phyloP scores from a whole-genome alignment of 345 rosid genomes.

The Moricandia arvensis region DNA sequence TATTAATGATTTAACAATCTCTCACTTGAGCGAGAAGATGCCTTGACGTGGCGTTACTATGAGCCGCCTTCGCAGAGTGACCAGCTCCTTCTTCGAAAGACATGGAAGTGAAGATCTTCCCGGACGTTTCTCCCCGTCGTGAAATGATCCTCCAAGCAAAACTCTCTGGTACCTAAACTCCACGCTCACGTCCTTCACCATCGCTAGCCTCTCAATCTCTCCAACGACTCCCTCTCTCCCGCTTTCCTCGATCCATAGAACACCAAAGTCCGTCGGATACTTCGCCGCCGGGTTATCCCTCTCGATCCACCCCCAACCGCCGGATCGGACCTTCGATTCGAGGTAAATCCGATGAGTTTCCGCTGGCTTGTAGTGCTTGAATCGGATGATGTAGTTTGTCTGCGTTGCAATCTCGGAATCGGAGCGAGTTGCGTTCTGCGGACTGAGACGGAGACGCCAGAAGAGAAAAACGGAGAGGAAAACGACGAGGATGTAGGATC shows the following conservation, averaged over 20 bases:
- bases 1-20: neutral
- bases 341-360: slow-evolving; percentile 54
- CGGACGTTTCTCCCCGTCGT: slow-evolving; percentile 67
- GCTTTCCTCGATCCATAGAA: slow-evolving; percentile 57
- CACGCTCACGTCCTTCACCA: slow-evolving; percentile 77
- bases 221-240: slow-evolving; percentile 44
- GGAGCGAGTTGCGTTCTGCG: neutral
- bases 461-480: neutral
- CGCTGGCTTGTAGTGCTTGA: slow-evolving; percentile 51
- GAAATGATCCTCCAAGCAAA: slow-evolving; percentile 37
- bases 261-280: slow-evolving; percentile 65
- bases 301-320: neutral
- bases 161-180: slow-evolving; percentile 64
- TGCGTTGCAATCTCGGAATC: neutral
- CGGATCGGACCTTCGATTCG: slow-evolving; percentile 35
- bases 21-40: slow-evolving; percentile 71
- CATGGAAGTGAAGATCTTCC: slow-evolving; percentile 87
- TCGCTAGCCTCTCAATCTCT: slow-evolving; percentile 57
- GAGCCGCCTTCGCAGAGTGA: slow-evolving; percentile 30
- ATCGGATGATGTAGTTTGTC: slow-evolving; percentile 66
- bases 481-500: neutral
- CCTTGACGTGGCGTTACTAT: slow-evolving; percentile 52
- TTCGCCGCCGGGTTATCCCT: neutral
- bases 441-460: neutral
- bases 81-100: slow-evolving; percentile 55